Evolutionary conservation across 1,139 yeast genomes (phyloP), one percentile per base, ranked within the genome.

Genomic region (Diutina sp.): DNA sequence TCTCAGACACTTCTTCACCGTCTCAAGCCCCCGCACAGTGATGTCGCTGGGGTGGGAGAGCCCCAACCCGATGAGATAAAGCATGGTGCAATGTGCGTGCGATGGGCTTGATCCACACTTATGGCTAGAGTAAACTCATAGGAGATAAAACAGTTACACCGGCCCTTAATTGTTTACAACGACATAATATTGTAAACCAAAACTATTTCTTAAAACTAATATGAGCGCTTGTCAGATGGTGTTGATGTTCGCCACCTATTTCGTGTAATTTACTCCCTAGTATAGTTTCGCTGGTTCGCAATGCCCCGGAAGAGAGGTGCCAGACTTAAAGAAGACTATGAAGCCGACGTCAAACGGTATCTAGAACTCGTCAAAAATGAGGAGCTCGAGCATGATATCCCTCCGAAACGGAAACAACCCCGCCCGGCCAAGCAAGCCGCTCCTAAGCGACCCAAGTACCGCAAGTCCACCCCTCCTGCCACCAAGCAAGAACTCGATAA

Each of bases 1-100:
- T 51, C 97, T 77, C 66, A 86, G 83, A 72, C 97, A 91, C 69
- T 78, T 81, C 64, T 79, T 84, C 57, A 93, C 90, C 3, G 87
- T 81, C 66, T 91, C 93, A 51, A 93, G 77, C 1, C 99, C 99
- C 63, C 97, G 84, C 14, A 93, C 97, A 1, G 98, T 91, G 65
- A 93, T 90, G 69, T 93, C 99, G 14, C 85, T 74, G 64, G 84
- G 95, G 66, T 90, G 85, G 3, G 97, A 90, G 58, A 93, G 80
- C 7, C 99, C 99, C 58, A 93, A 77, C 7, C 99, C 99, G 59
- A 93, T 82, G 60, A 93, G 79, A 67, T 93, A 93, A 58, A 93
- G 78, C 99, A 93, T 93, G 46, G n/a, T 57, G 56, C 63, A 46
- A 46, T 18, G 30, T 38, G 35, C 12, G 46, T n/a, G 41, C 25